Evolutionary conservation across 2,329 filamentous ascomycete species (phyloP), one percentile per base, ranked within the genome.

Genomic region (Apiospora phragmitis): DNA sequence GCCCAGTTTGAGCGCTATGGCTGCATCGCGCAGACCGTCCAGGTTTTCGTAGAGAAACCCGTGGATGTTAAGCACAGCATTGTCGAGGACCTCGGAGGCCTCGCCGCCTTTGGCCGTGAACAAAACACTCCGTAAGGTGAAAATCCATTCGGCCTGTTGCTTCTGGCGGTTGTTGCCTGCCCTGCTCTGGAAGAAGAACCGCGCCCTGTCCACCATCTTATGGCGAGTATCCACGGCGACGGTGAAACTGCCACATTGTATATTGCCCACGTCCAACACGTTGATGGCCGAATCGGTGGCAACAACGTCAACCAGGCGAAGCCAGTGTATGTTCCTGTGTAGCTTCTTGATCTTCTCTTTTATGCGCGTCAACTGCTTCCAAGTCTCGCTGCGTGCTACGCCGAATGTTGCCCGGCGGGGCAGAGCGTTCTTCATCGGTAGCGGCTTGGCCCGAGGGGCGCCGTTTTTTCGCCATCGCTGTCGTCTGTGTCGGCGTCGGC

Each of bases 121-220:
- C 8, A 98, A 85, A 65, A 98, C 88, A 80, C 95, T 98, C 72
- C 94, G 90, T 68, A 95, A 82, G 9, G 92, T 92, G 76, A 97
- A 88, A 73, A 97, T 95, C 95, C 97, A 99, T 84, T 99, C 97
- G 1, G 95, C 95, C 49, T 96, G 94, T 65, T 89, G 87, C 75
- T 92, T 90, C 67, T 90, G 82, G 42, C 81, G 80, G 35, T 87
- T 85, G 59, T 86, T 86, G 74, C 89, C 86, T 74, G 90, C 86
- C 78, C 91, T 90, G 81, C 92, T 88, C 78, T 94, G 93, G 75
- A 95, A 92, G 81, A 97, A 97, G 76, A 97, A 91, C 62, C 94
- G 92, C 71, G 94, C 94, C 69, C 94, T 90, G 78, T 98, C 95
- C 41, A 97, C 94, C 82, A 95, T 95, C 82, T 97, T 97, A 72